Evolutionary conservation across 192 early-diverging fungal genomes (phyloP), one percentile per base, ranked within the genome.

Genomic region (Chytriomyces sp.): DNA sequence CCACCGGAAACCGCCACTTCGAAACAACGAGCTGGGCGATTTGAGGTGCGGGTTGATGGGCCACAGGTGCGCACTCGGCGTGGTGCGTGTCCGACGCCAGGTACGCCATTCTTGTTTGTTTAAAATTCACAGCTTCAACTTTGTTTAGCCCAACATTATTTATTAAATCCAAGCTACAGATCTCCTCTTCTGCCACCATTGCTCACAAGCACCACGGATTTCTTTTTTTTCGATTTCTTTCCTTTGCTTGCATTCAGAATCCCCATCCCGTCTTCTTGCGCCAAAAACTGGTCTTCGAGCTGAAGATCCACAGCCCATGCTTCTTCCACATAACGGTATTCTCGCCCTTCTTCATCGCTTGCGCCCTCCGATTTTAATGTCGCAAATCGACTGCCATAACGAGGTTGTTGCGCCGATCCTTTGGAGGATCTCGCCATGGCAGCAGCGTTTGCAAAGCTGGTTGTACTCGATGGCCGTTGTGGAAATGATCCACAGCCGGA

Each of bases 251-350:
- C 67, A 10, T 62, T 50, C 35, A 20, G 46, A 72, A 16, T 64
- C 11, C 64, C 69, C 16, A 50, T 28, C n/a, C 60, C 61, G 9
- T 59, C 20, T 26, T 50, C 76, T 35, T 70, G 44, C 44, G n/a
- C 71, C 53, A 76, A 61, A 1, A 45, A 49, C 28, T 69, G 57
- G 10, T 77, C 79, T 1, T 79, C 79, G 23, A 77, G 71, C 45
- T 77, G 75, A 47, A 83, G 74, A 66, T 83, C 82, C 5, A 80
- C 44, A 23, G 69, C 80, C 82, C 82, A 83, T 13, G 75, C 78
- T 6, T 77, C 71, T 44, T 78, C 75, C 20, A 75, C 71, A 44
- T 78, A 71, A 6, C 72, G 50, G 26, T 66, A 65, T 49, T 69
- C 28, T 16, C 57, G 66, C 8, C 10, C 50, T 49, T 23, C 45